Percentiles rank a stretch among this genome's conserved stretches.
Conservation (phyloP, 2,329 filamentous ascomycete genomes). For the Parascedosporium putredinis region DNA sequence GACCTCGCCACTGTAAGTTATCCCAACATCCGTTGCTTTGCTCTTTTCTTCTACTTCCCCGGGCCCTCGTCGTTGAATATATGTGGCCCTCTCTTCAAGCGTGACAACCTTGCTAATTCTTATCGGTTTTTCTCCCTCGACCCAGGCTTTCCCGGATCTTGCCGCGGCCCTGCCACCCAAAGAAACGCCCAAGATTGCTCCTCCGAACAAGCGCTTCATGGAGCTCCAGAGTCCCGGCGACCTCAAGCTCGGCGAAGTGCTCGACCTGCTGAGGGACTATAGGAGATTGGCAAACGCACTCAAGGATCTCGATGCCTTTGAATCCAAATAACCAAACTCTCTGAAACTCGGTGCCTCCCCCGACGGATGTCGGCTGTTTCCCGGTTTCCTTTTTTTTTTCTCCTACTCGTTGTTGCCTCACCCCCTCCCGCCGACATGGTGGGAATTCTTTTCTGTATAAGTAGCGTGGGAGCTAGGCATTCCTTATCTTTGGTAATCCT, state of each 20-base stretch:
- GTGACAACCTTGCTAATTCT: conserved; percentile 4
- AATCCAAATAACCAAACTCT: conserved; percentile 13
- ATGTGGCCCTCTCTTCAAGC: no score
- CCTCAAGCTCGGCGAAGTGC: conserved; percentile 61
- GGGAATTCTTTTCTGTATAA: no score
- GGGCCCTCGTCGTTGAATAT: background rate
- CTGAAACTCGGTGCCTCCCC: no score
- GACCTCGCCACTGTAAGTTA: conserved; percentile 46
- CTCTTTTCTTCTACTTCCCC: conserved; percentile 6
- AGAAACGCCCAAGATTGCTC: conserved; percentile 44
- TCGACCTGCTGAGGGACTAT: conserved; percentile 64
- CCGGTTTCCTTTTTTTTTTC: background rate
- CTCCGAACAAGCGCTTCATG: conserved; percentile 64
- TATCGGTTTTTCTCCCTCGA: background rate
- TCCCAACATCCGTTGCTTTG: background rate
- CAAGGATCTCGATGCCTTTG: conserved; percentile 52
- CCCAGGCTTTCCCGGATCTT: conserved; percentile 51
- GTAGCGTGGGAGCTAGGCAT: no score
- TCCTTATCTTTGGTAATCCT: no score
- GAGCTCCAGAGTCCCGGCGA: conserved; percentile 61
- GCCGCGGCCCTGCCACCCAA: conserved; percentile 45
- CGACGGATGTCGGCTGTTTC: background rate
- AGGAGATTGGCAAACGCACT: conserved; percentile 57
- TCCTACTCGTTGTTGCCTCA: background rate
- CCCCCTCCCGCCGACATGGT: no score